Base-by-base conservation (phyloP, 257 asterid genomes). In the Eustoma russellianum region DNA sequence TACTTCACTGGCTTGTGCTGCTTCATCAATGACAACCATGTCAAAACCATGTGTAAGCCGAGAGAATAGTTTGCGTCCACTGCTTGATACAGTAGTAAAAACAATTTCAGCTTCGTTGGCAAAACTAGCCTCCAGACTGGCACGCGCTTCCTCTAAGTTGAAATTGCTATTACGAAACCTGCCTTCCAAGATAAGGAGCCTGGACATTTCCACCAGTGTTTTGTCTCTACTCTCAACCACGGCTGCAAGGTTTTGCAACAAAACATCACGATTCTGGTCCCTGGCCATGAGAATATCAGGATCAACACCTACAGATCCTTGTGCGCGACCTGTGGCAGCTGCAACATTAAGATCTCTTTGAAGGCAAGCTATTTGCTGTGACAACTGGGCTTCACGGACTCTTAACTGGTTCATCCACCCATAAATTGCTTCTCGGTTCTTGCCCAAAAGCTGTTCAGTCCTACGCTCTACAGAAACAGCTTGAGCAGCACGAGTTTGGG, bases 21-120 rank as follows among this genome's bases (percentile, higher is more conserved):
- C 99, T 78, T 92, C 99, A 67, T 92, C 99, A 60, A 92, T 92
- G 73, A 92, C 99, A 63, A 92, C 99, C 99, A 92, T 92, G 77
- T 92, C 99, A 65, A 92, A 92, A 47, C 99, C 99, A 65, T 92
- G 99, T 45, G 94, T 77, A 45, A 92, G 82, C 34, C 99, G 90
- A 63, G 97, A 88, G 74, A 92, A 92, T 65, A 92, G 57, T 70
- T 83, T 92, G 24, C 99, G 94, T 46, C 97, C 99, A 72, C 99
- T 92, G 70, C 99, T 92, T 34, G 99, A 92, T 50, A 92, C 92
- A 4, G 99, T 92, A 19, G 99, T 92, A 62, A 92, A 92, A 54
- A 92, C 99, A 40, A 92, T 82, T 72, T 92, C 99, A 38, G 99
- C 99, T 66, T 92, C 99, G 55, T 92, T 92, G 51, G 99, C 99